Percentiles rank a stretch among this genome's conserved stretches.
These are phyloP conservation scores for Podaxis mareebaensis DNA, from an alignment of 768 basidiomycete genomes.

Conservation along the genomic window DNA sequence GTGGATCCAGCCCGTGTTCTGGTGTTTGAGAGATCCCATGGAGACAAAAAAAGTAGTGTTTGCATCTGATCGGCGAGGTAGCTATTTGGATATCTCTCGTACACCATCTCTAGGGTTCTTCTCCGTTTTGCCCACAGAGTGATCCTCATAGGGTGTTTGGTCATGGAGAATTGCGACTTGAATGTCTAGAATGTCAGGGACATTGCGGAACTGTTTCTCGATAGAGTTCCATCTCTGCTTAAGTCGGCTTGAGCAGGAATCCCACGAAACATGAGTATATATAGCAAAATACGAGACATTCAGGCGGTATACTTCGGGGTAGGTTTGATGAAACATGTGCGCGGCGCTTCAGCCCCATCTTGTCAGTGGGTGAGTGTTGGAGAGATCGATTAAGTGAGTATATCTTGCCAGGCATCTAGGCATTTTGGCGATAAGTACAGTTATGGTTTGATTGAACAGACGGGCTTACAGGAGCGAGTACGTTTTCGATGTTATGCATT, in stretches of 20 bases:
- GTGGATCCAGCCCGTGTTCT: constrained; percentile 38
- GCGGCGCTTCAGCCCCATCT: constrained; percentile 56
- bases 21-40: constrained; percentile 37
- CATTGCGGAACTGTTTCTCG: constrained; percentile 43
- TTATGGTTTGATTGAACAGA: constrained; percentile 73
- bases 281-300: constrained; percentile 62
- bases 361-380: constrained; percentile 49
- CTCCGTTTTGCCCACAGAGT: constrained; percentile 52
- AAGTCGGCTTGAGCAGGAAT: constrained; percentile 46
- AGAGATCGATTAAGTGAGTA: constrained; percentile 50
- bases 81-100: constrained; percentile 40
- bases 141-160: constrained; percentile 58
- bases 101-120: constrained; percentile 38
- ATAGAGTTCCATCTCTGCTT: constrained; percentile 52
- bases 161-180: constrained; percentile 57
- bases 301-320: constrained; percentile 35
- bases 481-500: constrained; percentile 85
- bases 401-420: constrained; percentile 46
- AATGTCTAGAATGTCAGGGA: constrained; percentile 35
- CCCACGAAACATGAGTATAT: constrained; percentile 69
- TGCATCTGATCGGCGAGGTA: constrained; percentile 39
- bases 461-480: constrained; percentile 60
- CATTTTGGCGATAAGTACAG: constrained; percentile 68
- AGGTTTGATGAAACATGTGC: constrained; percentile 33
- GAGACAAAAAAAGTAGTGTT: constrained; percentile 68